Base-by-base conservation (phyloP, 2,329 filamentous ascomycete genomes). In the Alternaria arborescens region DNA sequence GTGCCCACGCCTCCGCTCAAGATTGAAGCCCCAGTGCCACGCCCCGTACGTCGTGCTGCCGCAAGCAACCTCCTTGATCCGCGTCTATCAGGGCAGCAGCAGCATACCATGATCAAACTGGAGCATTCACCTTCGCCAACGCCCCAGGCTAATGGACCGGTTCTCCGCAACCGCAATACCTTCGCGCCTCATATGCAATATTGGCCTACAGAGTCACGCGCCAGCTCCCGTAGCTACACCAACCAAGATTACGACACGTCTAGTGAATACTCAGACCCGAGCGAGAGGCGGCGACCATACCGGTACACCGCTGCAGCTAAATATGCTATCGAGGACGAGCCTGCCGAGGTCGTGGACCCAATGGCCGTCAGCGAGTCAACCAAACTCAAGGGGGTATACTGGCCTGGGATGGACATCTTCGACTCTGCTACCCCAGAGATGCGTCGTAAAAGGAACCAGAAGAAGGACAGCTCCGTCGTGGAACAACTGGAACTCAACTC, bases 331-430 rank as follows among this genome's bases (percentile, higher is more conserved):
- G 74, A 75, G 38, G 73, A 77, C 41, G 75, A 76, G 10, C 64
- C 68, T 30, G 58, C 51, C 28, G 73, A 73, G 11, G 34, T 58
- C 26, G 54, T 61, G 24, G 71, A 74, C 24, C 68, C 71, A 22
- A 71, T 69, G 54, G 69, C 69, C 47, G 72, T 72, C 26, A 79
- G 74, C 42, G 79, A 81, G 56, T 73, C 71, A 51, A 82, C 77
- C 60, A 86, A 82, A 71, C 83, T 93, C 54, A 94, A 94, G 76
- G 91, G 91, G 2, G 81, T 89, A n/a, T 82, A 87, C 47, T 93
- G 89, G 84, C 89, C 89, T 3, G 91, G 91, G 18, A 94, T 94
- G 91, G 86, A 87, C 54, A 84, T 92, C n/a, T 93, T 94, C 73
- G 91, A 94, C 76, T 88, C 91, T 54, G 91, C 91, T 5, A 91